Evolutionary conservation across 805 yeast species (phyloP).

Genomic region (Candida maesae): DNA sequence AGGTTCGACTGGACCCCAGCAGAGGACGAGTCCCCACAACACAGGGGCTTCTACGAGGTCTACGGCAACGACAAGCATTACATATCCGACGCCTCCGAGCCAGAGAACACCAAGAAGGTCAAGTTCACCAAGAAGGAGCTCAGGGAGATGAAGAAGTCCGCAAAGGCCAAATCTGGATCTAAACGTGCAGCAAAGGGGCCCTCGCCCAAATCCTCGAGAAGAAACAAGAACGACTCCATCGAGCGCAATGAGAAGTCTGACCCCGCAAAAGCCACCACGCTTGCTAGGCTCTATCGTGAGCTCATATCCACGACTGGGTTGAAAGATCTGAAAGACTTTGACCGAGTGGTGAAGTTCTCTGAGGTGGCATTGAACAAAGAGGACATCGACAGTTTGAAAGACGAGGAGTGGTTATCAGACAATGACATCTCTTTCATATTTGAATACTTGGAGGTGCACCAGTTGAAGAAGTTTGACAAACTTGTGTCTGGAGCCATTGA

Average conservation of each 20-base stretch:
- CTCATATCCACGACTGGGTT: conserved; percentile 10
- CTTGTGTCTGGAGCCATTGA: conserved; percentile 31
- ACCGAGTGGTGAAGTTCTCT: conserved; percentile 42
- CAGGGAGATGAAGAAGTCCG: conserved; percentile 12
- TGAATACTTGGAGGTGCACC: conserved; percentile 46
- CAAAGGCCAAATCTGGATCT: conserved; percentile 6
- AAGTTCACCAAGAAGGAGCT: conserved; percentile 4
- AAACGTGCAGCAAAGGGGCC: not conserved
- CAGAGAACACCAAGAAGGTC: conserved; percentile 8
- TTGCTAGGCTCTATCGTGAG: conserved; percentile 18
- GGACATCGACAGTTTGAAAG: conserved; percentile 53
- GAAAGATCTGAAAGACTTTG: conserved; percentile 10
- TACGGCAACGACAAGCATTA: not conserved
- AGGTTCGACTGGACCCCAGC: conserved; percentile 32
- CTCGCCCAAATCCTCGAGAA: conserved; percentile 7
- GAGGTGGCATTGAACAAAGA: conserved; percentile 56
- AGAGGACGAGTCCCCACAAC: not conserved
- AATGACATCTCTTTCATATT: conserved; percentile 61
- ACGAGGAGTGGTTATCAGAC: conserved; percentile 74
- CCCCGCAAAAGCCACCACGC: conserved; percentile 14
- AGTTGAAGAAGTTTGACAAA: conserved; percentile 26
- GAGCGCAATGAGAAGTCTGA: conserved; percentile 18
- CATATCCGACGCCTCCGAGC: not conserved
- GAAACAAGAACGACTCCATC: conserved; percentile 7
- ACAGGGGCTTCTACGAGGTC: not conserved